These are phyloP conservation scores for Parasarocladium wereldwijsianum DNA, from an alignment of 2,329 filamentous ascomycete species.

Conservation along the genomic window DNA sequence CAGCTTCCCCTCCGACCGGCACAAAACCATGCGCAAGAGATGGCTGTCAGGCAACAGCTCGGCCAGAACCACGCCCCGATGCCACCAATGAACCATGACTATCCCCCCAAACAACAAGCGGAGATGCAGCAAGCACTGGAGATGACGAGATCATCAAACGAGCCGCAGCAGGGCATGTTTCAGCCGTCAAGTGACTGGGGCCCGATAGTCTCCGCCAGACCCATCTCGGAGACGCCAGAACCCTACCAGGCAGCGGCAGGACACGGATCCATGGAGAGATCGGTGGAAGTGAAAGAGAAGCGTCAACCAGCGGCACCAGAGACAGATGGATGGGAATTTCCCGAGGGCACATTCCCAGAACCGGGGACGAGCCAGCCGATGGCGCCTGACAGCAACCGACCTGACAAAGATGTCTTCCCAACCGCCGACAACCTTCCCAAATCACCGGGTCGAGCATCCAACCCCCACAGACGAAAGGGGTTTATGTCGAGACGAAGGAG, in stretches of 20 bases:
- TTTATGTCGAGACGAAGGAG: conserved; percentile 59
- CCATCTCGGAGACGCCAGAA: conserved; percentile 18
- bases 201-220: conserved; percentile 17
- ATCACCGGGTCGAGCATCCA: conserved; percentile 56
- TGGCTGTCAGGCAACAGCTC: conserved; percentile 36
- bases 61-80: conserved; percentile 43
- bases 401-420: conserved; percentile 80
- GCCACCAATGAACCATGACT: conserved; percentile 22
- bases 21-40: conserved; percentile 43
- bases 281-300: conserved; percentile 32
- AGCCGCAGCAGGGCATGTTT: conserved; percentile 28
- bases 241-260: conserved; percentile 21
- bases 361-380: conserved; percentile 26
- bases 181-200: conserved; percentile 21
- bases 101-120: conserved; percentile 13
- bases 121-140: conserved; percentile 29
- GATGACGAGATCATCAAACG: conserved; percentile 37
- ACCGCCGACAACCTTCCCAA: conserved; percentile 67
- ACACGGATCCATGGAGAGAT: conserved; percentile 21
- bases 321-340: conserved; percentile 83
- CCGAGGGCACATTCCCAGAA: conserved; percentile 56
- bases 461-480: conserved; percentile 65
- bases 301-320: conserved; percentile 28
- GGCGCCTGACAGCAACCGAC: conserved; percentile 43
- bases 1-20: conserved; percentile 24